These are phyloP conservation scores for Pythium plurisporium DNA, from an alignment of 352 stramenopile species.

Conservation along the genomic window DNA sequence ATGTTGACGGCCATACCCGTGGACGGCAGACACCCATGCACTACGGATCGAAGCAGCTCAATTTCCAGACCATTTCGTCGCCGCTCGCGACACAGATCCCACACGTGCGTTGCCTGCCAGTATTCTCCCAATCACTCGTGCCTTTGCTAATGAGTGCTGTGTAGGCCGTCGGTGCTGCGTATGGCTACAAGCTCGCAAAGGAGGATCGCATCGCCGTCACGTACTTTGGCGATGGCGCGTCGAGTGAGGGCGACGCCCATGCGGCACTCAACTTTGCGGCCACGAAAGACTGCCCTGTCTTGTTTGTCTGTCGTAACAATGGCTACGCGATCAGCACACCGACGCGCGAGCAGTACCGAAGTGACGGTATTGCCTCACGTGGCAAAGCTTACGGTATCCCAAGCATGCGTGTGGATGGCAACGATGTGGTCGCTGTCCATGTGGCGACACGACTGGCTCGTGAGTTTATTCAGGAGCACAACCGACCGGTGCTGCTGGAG, in stretches of 20 bases:
- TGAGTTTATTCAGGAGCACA: conserved; percentile 87
- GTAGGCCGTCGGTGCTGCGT: conserved; percentile 94
- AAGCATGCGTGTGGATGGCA: conserved; percentile 96
- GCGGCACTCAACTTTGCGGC: conserved; percentile 95
- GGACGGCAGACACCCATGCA: conserved; percentile 98
- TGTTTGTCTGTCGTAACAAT: conserved; percentile 99
- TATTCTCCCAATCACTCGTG: too few relatives aligned
- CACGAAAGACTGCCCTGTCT: conserved; percentile 92
- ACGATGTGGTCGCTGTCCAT: conserved; percentile 96
- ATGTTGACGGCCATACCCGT: conserved; percentile 93
- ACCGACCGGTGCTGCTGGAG: conserved; percentile 94
- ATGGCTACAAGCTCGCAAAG: conserved; percentile 94
- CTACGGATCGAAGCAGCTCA: conserved; percentile 93
- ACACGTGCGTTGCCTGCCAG: too few relatives aligned
- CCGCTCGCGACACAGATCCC: conserved; percentile 97
- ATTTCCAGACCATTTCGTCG: conserved; percentile 98
- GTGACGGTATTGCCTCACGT: conserved; percentile 95
- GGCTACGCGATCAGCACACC: conserved; percentile 98
- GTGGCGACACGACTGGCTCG: conserved; percentile 88
- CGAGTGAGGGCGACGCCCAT: conserved; percentile 97
- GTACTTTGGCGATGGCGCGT: conserved; percentile 97
- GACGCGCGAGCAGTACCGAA: conserved; percentile 94
- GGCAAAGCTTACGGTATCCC: conserved; percentile 96
- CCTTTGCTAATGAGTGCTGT: not conserved
- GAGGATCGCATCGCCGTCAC: conserved; percentile 89